Conservation (phyloP, 2,329 filamentous ascomycete genomes). For the Cordyceps cicadae region DNA sequence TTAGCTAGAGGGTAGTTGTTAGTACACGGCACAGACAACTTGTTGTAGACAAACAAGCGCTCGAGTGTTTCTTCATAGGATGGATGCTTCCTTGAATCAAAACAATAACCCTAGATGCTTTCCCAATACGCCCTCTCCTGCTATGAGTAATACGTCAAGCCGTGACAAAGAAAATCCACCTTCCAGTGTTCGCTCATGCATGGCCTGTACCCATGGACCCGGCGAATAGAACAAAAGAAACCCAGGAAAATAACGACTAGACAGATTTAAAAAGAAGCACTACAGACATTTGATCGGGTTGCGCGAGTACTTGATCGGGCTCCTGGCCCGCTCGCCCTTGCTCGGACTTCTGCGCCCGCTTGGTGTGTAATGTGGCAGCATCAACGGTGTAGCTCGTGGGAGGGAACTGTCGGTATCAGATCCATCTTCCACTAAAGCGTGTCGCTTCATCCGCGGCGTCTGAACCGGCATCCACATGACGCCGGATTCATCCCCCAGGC, state of each 20-base stretch:
- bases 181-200: too few species aligned
- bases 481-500: constrained; percentile 29
- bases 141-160: too few species aligned
- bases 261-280: constrained; percentile 16
- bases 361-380: constrained; percentile 38
- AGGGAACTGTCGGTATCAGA: constrained; percentile 47
- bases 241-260: constrained; percentile 12
- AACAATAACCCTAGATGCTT: too few species aligned
- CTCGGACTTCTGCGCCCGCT: constrained; percentile 38
- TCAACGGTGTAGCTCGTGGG: constrained; percentile 31
- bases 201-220: too few species aligned
- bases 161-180: too few species aligned
- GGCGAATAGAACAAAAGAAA: not conserved
- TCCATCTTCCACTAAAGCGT: constrained; percentile 35
- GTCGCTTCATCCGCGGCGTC: constrained; percentile 37
- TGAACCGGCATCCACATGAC: constrained; percentile 43
- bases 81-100: not conserved
- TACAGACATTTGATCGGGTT: constrained; percentile 32
- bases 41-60: too few species aligned
- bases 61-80: not conserved
- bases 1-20: too few species aligned
- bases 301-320: constrained; percentile 37
- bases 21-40: too few species aligned
- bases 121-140: too few species aligned
- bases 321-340: constrained; percentile 41